Evolutionary conservation across 2,329 filamentous ascomycete species (phyloP).

Genomic region (Aspergillus amoenus): DNA sequence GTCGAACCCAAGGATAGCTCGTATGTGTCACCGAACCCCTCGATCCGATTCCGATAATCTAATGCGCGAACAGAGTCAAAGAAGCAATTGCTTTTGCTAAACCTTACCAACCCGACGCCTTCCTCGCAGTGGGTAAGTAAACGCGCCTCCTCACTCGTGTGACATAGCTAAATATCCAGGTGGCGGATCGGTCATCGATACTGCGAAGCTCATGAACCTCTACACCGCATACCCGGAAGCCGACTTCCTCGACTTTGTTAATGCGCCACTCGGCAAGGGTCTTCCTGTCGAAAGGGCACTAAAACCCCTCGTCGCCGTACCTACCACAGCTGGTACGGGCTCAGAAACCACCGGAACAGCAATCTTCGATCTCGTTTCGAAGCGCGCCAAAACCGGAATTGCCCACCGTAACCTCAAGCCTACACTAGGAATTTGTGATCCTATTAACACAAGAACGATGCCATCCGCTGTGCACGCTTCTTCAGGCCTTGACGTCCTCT

Average conservation of each 20-base stretch:
- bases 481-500: constrained; percentile 91
- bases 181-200: constrained; percentile 94
- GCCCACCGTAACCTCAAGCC: constrained; percentile 95
- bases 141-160: neutral
- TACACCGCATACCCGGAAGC: constrained; percentile 89
- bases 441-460: constrained; percentile 94
- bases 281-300: constrained; percentile 69
- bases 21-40: constrained; percentile 44
- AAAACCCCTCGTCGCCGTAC: constrained; percentile 76
- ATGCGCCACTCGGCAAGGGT: constrained; percentile 86
- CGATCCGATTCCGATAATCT: neutral
- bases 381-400: constrained; percentile 91
- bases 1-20: constrained; percentile 95
- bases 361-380: constrained; percentile 91
- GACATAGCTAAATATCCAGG: constrained; percentile 31
- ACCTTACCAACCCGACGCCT: constrained; percentile 78
- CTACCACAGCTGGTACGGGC: constrained; percentile 82
- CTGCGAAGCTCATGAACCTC: constrained; percentile 97
- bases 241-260: constrained; percentile 96
- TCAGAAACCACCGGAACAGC: constrained; percentile 97
- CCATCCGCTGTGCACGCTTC: constrained; percentile 88
- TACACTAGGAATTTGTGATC: constrained; percentile 81
- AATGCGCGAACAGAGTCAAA: constrained; percentile 61
- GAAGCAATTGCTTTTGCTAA: constrained; percentile 87
- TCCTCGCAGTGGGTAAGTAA: constrained; percentile 74